These are phyloP conservation scores for Zea mays DNA, from an alignment of 176 grass and related monocot species.

Conservation along the genomic window Zm-B73-REFERENCE-NAM-5.0 NC_050098.1:58817501-58818000, in stretches of 20 bases:
- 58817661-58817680: background rate
- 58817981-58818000: background rate
- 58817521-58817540: background rate
- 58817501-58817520: background rate
- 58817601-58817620: background rate
- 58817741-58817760: background rate
- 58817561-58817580: background rate
- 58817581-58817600: background rate
- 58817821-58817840: background rate
- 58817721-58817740: background rate
- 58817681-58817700: background rate
- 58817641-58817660: background rate
- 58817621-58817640: background rate
- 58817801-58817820: background rate
- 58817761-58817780: conserved; percentile 19
- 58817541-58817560: background rate
- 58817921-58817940: conserved; percentile 5
- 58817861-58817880: conserved; percentile 27
- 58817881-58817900: conserved; percentile 6
- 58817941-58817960: background rate
- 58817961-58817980: background rate
- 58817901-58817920: background rate
- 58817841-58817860: background rate
- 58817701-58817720: background rate
- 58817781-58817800: background rate